Conservation (phyloP, 345 rosid species). For the Arabis alpina region DNA sequence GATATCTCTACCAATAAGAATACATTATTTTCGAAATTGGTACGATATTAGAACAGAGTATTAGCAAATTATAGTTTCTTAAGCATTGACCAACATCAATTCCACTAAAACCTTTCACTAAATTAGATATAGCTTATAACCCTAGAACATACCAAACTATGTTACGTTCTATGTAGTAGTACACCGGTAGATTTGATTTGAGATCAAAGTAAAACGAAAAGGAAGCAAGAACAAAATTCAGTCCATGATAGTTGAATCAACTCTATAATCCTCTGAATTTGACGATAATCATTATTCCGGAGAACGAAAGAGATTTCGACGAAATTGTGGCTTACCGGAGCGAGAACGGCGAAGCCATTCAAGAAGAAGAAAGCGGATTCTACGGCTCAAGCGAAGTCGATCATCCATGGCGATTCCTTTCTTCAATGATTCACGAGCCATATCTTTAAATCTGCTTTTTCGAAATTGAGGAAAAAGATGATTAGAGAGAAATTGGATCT, state of each 20-base stretch:
- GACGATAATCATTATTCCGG: background rate
- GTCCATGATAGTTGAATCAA: slow-evolving; percentile 16
- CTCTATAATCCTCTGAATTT: slow-evolving; percentile 1
- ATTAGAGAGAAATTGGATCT: slow-evolving; percentile 34
- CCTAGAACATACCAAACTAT: background rate
- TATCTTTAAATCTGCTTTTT: slow-evolving; percentile 19
- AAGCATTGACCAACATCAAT: slow-evolving; percentile 21
- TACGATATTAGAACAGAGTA: slow-evolving; percentile 24
- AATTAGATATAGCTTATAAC: background rate
- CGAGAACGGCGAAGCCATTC: slow-evolving; percentile 80
- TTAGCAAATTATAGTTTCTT: background rate
- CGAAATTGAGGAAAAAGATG: slow-evolving; percentile 20
- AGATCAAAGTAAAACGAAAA: background rate
- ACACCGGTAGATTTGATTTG: background rate
- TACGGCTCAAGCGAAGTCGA: slow-evolving; percentile 59
- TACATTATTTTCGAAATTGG: background rate
- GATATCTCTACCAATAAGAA: no score
- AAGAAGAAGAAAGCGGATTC: slow-evolving; percentile 58
- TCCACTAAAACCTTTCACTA: background rate
- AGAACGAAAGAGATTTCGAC: background rate
- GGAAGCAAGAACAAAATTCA: background rate
- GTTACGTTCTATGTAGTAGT: background rate
- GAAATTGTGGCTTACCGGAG: slow-evolving; percentile 49
- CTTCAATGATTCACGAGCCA: slow-evolving; percentile 19
- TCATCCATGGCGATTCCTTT: slow-evolving; percentile 36